phyloP scores from a whole-genome alignment of 208 protist species.

The Acanthamoeba lugdunensis region DNA sequence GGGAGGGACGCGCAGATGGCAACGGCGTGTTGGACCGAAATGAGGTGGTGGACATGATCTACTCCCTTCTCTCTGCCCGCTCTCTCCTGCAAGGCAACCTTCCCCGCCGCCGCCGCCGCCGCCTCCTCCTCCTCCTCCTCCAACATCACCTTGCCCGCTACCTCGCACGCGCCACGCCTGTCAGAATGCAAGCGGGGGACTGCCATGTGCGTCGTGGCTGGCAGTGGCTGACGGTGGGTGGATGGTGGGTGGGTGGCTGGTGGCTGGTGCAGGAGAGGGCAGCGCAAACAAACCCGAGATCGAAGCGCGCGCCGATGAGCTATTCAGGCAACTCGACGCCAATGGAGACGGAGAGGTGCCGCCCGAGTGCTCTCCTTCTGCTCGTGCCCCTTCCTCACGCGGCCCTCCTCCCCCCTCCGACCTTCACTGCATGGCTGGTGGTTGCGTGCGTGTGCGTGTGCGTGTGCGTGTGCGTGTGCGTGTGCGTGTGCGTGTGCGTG shows the following conservation, averaged over 20 bases:
- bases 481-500: too few species aligned
- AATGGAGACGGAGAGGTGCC: background rate
- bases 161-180: too few species aligned
- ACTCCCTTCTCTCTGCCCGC: background rate
- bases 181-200: background rate
- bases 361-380: too few species aligned
- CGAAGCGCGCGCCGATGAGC: background rate
- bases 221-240: too few species aligned
- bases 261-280: background rate
- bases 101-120: background rate
- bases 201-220: background rate
- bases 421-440: too few species aligned
- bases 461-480: too few species aligned
- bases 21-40: conserved; percentile 37
- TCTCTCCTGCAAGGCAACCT: background rate
- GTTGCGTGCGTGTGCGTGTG: too few species aligned
- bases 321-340: background rate
- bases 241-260: too few species aligned
- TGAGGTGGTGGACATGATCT: background rate
- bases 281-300: background rate
- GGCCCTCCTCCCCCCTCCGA: too few species aligned
- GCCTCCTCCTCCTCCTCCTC: too few species aligned
- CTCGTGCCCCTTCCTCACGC: too few species aligned
- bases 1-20: background rate
- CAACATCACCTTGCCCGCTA: too few species aligned